Evolutionary conservation across 331 rosid genomes (phyloP).

Genomic region (Malus hybrid): DNA sequence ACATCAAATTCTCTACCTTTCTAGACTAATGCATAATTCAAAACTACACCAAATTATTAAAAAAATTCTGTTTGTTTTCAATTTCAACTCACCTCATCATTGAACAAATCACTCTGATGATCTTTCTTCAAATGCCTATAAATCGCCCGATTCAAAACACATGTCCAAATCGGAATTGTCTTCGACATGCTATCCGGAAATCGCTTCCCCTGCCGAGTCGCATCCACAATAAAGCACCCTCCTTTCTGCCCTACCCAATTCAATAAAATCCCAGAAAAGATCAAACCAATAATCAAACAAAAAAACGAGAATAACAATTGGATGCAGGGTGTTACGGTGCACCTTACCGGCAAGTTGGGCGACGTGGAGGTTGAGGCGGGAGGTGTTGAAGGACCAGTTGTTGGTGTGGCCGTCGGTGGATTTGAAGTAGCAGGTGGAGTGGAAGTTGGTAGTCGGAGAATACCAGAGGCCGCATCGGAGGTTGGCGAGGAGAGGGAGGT

Average conservation of each 20-base stretch:
- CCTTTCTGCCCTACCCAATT: slow-evolving; percentile 68
- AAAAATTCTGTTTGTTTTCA: no score
- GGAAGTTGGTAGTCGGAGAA: slow-evolving; percentile 36
- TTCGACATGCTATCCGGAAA: slow-evolving; percentile 99
- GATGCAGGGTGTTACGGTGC: neutral
- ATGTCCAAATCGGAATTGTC: slow-evolving; percentile 90
- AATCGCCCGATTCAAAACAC: slow-evolving; percentile 76
- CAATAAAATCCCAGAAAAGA: neutral
- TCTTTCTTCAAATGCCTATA: slow-evolving; percentile 22
- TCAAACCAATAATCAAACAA: neutral
- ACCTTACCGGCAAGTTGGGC: slow-evolving; percentile 70
- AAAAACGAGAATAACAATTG: neutral
- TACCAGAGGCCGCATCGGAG: slow-evolving; percentile 98
- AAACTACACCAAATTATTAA: neutral
- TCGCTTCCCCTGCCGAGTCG: slow-evolving; percentile 84
- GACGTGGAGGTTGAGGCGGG: slow-evolving; percentile 85
- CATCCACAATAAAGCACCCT: slow-evolving; percentile 83
- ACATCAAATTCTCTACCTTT: neutral
- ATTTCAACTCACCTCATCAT: slow-evolving; percentile 30
- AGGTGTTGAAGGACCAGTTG: slow-evolving; percentile 76
- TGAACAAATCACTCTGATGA: slow-evolving; percentile 4
- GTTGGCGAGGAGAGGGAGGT: slow-evolving; percentile 83
- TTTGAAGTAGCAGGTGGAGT: slow-evolving; percentile 77
- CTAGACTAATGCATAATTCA: neutral
- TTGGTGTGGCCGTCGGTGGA: slow-evolving; percentile 98